phyloP scores from a whole-genome alignment of 1,284 basidiomycete genomes.

The Rhizoctonia solani region DNA sequence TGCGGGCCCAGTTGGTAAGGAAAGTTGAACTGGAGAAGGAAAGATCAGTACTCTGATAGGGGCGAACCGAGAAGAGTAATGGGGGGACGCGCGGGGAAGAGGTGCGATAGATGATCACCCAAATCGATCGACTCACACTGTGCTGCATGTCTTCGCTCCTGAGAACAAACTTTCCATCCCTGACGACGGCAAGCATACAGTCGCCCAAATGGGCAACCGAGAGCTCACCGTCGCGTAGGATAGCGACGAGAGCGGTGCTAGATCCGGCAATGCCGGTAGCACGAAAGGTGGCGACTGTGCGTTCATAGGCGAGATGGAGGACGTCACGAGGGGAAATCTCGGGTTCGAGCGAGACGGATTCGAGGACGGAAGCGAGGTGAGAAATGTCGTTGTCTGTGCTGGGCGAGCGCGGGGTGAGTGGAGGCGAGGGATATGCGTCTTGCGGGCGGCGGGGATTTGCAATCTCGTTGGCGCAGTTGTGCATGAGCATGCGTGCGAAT shows the following conservation, averaged over 20 bases:
- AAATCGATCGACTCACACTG: conserved; percentile 57
- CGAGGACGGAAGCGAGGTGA: conserved; percentile 8
- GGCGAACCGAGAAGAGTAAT: conserved; percentile 3
- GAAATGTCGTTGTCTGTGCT: not conserved
- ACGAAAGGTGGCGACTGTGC: conserved; percentile 36
- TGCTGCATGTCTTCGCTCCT: conserved; percentile 95
- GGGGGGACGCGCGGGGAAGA: not conserved
- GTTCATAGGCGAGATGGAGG: conserved; percentile 59
- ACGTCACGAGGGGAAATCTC: conserved; percentile 55
- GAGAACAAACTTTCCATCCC: conserved; percentile 79
- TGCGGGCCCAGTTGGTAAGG: conserved; percentile 86
- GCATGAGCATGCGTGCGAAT: conserved; percentile 86
- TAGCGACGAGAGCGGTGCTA: conserved; percentile 57
- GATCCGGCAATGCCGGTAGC: conserved; percentile 55
- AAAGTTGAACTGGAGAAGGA: conserved; percentile 73
- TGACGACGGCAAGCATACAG: conserved; percentile 84
- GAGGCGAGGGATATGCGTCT: conserved; percentile 13
- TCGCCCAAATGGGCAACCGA: conserved; percentile 92
- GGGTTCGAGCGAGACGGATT: conserved; percentile 41
- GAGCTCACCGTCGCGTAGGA: conserved; percentile 72
- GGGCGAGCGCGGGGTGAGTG: conserved; percentile 10
- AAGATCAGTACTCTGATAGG: not conserved
- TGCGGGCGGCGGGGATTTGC: conserved; percentile 22
- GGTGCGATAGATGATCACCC: not conserved
- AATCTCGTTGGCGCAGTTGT: conserved; percentile 69